Percentiles rank a stretch among this genome's conserved stretches.
phyloP scores from a whole-genome alignment of 768 basidiomycete genomes.

The Crucibulum laeve region DNA sequence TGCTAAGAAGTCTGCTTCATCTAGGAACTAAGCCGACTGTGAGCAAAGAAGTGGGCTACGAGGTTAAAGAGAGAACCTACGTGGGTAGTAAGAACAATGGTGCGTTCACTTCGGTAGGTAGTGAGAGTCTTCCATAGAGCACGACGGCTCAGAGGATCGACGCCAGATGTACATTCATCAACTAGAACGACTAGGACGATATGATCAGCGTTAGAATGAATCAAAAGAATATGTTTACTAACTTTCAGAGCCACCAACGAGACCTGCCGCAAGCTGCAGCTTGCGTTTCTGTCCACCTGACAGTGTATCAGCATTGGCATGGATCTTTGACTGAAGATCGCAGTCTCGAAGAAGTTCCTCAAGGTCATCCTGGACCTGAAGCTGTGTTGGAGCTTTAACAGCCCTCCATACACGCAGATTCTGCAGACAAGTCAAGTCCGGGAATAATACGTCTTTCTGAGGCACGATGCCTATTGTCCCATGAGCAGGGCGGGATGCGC shows the following conservation, averaged over 20 bases:
- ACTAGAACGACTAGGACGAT: conserved; percentile 43
- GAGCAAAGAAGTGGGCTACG: background rate
- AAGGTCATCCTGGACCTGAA: conserved; percentile 41
- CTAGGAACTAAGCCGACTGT: conserved; percentile 38
- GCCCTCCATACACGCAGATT: conserved; percentile 70
- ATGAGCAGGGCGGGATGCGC: conserved; percentile 46
- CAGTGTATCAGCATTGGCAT: conserved; percentile 59
- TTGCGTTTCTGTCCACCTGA: conserved; percentile 83
- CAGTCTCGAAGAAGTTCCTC: conserved; percentile 68
- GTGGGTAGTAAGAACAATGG: conserved; percentile 78
- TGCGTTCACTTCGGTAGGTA: conserved; percentile 58
- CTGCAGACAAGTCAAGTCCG: conserved; percentile 70
- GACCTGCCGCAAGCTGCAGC: conserved; percentile 76
- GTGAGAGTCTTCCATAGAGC: conserved; percentile 76
- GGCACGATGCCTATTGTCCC: conserved; percentile 75
- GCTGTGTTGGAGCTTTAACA: conserved; percentile 49
- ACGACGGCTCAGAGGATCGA: conserved; percentile 76
- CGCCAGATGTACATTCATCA: conserved; percentile 74
- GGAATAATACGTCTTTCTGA: conserved; percentile 80
- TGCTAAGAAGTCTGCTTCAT: conserved; percentile 63
- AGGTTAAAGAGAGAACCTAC: conserved; percentile 30
- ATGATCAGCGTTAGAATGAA: conserved; percentile 6
- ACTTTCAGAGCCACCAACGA: conserved; percentile 74
- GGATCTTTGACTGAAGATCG: conserved; percentile 63
- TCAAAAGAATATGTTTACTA: conserved; percentile 13